These are phyloP conservation scores for Exserohilum rostratum DNA, from an alignment of 2,329 filamentous ascomycete genomes.

Conservation along the genomic window DNA sequence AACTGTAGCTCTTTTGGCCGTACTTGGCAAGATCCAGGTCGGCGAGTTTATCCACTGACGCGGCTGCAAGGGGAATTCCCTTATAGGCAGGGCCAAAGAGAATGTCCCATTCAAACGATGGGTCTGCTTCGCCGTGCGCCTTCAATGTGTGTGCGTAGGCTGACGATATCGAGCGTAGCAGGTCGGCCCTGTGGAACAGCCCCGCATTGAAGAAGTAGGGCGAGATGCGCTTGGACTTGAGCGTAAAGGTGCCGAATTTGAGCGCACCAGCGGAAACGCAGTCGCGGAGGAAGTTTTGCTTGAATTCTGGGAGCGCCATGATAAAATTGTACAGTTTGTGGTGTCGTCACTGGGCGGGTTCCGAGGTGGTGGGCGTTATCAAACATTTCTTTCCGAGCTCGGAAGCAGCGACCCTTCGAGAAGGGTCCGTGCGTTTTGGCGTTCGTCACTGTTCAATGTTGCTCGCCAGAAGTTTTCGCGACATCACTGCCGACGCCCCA, in stretches of 20 bases:
- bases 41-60: conserved; percentile 76
- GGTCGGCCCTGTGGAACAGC: conserved; percentile 80
- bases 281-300: conserved; percentile 73
- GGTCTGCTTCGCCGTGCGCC: conserved; percentile 50
- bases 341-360: not conserved
- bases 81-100: conserved; percentile 97
- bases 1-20: conserved; percentile 77
- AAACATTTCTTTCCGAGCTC: conserved; percentile 37
- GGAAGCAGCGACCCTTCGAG: conserved; percentile 32
- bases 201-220: conserved; percentile 99
- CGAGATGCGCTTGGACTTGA: conserved; percentile 89
- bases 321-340: not conserved
- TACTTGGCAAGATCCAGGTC: conserved; percentile 71
- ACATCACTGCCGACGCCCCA: conserved; percentile 26
- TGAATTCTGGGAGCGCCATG: conserved; percentile 53
- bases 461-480: conserved; percentile 42
- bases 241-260: conserved; percentile 81
- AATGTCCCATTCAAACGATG: conserved; percentile 73
- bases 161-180: conserved; percentile 76
- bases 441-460: conserved; percentile 26
- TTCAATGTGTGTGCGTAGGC: conserved; percentile 75
- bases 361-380: conserved; percentile 8
- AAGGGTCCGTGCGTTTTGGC: conserved; percentile 30
- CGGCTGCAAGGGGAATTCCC: conserved; percentile 87
- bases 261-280: conserved; percentile 72